phyloP scores from a whole-genome alignment of 2,329 filamentous ascomycete genomes.

The Fusarium udum region DNA sequence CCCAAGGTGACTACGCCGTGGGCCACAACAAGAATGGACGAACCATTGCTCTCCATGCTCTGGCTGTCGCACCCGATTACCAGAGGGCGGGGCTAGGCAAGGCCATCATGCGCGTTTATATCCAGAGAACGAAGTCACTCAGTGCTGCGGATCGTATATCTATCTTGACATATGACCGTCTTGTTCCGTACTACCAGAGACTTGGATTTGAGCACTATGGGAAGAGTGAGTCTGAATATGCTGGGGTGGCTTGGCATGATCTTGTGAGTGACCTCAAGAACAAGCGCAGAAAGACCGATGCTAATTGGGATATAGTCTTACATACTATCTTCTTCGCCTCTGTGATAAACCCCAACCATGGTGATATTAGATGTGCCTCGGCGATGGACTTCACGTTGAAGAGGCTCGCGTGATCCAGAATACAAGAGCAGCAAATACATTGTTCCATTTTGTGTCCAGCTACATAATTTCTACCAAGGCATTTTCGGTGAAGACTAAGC shows the following conservation, averaged over 20 bases:
- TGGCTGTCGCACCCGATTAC: slow-evolving; percentile 40
- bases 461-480: not conserved
- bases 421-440: not conserved
- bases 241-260: slow-evolving; percentile 46
- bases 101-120: slow-evolving; percentile 37
- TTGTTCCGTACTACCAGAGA: slow-evolving; percentile 45
- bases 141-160: slow-evolving; percentile 39
- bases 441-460: not conserved
- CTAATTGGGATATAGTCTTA: slow-evolving; percentile 1
- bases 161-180: slow-evolving; percentile 45
- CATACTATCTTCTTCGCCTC: slow-evolving; percentile 4
- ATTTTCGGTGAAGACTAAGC: not conserved
- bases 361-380: not conserved
- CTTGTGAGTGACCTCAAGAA: slow-evolving; percentile 26
- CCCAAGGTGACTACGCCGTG: slow-evolving; percentile 14
- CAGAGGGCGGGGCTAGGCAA: slow-evolving; percentile 44
- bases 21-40: slow-evolving; percentile 40
- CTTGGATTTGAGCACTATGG: slow-evolving; percentile 46
- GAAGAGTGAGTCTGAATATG: slow-evolving; percentile 45
- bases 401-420: not conserved
- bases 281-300: not conserved
- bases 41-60: slow-evolving; percentile 44
- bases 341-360: not conserved
- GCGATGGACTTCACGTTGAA: not conserved
- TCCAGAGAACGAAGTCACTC: slow-evolving; percentile 29